Conservation (phyloP, 345 rosid species). For the Leavenworthia alabamica region DNA sequence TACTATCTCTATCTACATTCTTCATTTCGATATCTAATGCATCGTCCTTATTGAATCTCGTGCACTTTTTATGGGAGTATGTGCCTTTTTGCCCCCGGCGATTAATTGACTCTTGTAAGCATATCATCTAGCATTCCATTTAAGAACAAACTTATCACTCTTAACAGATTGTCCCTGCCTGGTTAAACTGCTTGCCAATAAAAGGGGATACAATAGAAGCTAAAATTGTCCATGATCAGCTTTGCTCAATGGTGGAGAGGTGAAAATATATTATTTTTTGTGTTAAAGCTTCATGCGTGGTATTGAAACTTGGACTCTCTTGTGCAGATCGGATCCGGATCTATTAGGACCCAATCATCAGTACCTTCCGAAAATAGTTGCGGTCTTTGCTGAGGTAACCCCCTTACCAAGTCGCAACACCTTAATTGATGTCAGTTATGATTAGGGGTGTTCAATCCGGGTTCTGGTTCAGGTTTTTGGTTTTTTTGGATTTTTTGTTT, state of each 20-base stretch:
- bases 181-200: constrained; percentile 68
- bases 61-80: background rate
- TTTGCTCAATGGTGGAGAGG: constrained; percentile 73
- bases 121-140: background rate
- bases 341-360: constrained; percentile 61
- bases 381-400: constrained; percentile 43
- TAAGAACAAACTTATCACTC: background rate
- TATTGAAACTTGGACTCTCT: background rate
- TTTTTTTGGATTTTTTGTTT: background rate
- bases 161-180: constrained; percentile 56
- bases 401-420: background rate
- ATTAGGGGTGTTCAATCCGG: background rate
- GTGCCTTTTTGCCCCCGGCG: background rate
- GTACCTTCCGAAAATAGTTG: constrained; percentile 59
- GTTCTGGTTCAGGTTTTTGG: background rate
- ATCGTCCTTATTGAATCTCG: background rate
- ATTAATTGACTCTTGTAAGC: background rate
- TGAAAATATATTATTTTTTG: background rate
- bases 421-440: background rate
- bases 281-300: background rate
- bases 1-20: background rate
- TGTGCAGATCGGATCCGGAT: constrained; percentile 54
- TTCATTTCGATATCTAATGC: background rate
- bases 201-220: constrained; percentile 64
- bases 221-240: constrained; percentile 68